Conservation (phyloP, 1,139 yeast genomes). For the Debaryomyces psychrophilus region DNA sequence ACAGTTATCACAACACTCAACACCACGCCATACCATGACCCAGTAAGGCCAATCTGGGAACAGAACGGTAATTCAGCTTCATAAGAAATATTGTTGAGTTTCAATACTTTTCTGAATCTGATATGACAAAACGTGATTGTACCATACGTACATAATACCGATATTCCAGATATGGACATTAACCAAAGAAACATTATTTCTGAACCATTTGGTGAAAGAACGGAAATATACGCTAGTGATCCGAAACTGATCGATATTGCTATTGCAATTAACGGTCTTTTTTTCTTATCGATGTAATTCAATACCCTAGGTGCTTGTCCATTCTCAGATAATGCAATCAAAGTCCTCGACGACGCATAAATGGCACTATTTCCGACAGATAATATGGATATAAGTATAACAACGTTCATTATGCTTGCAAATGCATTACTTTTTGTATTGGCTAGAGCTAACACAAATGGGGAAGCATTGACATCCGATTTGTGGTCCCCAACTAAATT, state of each 20-base stretch:
- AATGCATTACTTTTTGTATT: conserved; percentile 23
- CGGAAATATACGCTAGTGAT: conserved; percentile 14
- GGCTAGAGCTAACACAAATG: conserved; percentile 40
- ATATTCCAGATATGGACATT: conserved; percentile 15
- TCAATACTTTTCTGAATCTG: conserved; percentile 14
- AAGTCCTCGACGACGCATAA: conserved; percentile 32
- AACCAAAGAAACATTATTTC: conserved; percentile 22
- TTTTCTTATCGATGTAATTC: conserved; percentile 29
- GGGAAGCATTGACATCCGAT: conserved; percentile 35
- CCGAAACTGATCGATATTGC: conserved; percentile 15
- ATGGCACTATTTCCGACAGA: conserved; percentile 34
- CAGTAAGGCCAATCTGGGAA: conserved; percentile 15
- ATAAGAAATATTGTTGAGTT: conserved; percentile 9
- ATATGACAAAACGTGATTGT: conserved; percentile 16
- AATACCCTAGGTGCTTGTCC: conserved; percentile 33
- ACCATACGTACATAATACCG: conserved; percentile 14
- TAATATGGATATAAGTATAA: conserved; percentile 30
- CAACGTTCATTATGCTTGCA: conserved; percentile 33
- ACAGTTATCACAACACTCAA: conserved; percentile 14
- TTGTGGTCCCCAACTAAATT: conserved; percentile 20
- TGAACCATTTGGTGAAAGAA: conserved; percentile 17
- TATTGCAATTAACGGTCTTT: conserved; percentile 31
- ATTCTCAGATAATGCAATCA: conserved; percentile 29
- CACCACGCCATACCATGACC: conserved; percentile 17
- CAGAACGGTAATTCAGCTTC: conserved; percentile 13